Base-by-base conservation (phyloP, 2,329 filamentous ascomycete genomes). In the Pseudogymnoascus sp. region DNA sequence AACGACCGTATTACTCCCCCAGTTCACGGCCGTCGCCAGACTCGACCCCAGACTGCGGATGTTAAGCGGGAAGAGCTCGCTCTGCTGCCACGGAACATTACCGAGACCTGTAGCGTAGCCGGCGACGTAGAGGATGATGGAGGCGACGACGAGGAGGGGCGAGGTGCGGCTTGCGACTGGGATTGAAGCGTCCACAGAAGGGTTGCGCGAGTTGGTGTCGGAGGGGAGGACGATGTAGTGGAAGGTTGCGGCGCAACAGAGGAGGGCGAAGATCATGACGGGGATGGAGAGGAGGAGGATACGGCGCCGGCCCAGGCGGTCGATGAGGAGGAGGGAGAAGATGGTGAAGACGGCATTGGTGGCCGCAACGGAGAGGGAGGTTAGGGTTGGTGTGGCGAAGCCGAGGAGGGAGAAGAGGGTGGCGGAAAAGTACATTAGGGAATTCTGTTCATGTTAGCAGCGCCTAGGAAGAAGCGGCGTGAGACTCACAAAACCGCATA, bases 41-140 rank as follows among this genome's bases (percentile, higher is more conserved):
- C 86, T 86, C 63, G 87, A 90, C 29, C 90, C 90, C 1, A 91
- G 75, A 4, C 87, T 86, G 59, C 90, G 85, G 52, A 92, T 89
- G 31, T 81, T 81, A 58, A 92, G 79, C 0, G 92, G 89, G 71
- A 97, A 97, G 33, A 96, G 82, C 76, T 97, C 93, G 68, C 88
- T 91, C 76, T 96, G 92, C 81, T 96, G 93, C 93, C 93, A 97
- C 0, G 93, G 92, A 2, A 97, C 91, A 69, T 92, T 95, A 7
- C 93, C 93, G 2, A 97, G 81, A 2, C 93, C 93, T 1, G 92
- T 79, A 1, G 93, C 93, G 72, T 95, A 97, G 0, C 88, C 81
- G 7, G 90, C 88, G 1, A 96, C 92, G 74, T 95, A 97, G 6
- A 91, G 68, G 74, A 92, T 88, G 73, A 97, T 87, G 66, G 88